Evolutionary conservation across 2,329 filamentous ascomycete species (phyloP).

Genomic region (Trichoderma polysporum): DNA sequence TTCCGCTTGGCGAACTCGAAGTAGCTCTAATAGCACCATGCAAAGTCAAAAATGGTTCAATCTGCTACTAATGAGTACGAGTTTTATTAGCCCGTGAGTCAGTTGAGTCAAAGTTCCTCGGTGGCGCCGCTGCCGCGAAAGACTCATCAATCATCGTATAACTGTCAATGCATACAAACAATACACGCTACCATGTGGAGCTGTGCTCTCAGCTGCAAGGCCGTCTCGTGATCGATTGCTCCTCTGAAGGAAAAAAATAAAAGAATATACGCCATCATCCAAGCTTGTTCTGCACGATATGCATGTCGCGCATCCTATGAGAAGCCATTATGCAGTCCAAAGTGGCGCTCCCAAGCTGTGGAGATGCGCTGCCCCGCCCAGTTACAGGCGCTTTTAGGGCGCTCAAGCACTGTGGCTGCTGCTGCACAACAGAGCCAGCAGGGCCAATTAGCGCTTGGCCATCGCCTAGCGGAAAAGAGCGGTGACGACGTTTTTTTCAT

Average conservation of each 20-base stretch:
- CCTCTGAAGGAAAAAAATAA: not conserved
- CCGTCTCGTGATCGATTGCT: slow-evolving; percentile 12
- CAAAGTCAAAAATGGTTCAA: not conserved
- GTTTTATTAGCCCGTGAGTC: slow-evolving; percentile 3
- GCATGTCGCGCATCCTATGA: slow-evolving; percentile 13
- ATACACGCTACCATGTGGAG: not conserved
- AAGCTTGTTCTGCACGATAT: not conserved
- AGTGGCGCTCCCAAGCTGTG: slow-evolving; percentile 5
- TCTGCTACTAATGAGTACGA: not conserved
- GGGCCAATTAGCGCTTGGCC: not conserved
- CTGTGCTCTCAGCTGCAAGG: not conserved
- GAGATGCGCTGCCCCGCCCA: slow-evolving; percentile 6
- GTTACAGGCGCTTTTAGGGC: slow-evolving; percentile 12
- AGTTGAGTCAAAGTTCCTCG: slow-evolving; percentile 6
- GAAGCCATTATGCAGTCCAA: slow-evolving; percentile 3
- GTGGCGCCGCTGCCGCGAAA: slow-evolving; percentile 7
- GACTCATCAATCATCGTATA: not conserved
- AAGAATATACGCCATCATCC: not conserved
- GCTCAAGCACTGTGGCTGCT: not conserved
- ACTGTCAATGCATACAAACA: not conserved
- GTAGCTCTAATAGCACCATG: not conserved
- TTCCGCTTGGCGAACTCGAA: not conserved
- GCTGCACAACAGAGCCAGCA: slow-evolving; percentile 12
- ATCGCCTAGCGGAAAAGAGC: slow-evolving; percentile 17
- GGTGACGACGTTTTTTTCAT: slow-evolving; percentile 16